Conservation (phyloP, 2,329 filamentous ascomycete species). For the Penicillium sp. region DNA sequence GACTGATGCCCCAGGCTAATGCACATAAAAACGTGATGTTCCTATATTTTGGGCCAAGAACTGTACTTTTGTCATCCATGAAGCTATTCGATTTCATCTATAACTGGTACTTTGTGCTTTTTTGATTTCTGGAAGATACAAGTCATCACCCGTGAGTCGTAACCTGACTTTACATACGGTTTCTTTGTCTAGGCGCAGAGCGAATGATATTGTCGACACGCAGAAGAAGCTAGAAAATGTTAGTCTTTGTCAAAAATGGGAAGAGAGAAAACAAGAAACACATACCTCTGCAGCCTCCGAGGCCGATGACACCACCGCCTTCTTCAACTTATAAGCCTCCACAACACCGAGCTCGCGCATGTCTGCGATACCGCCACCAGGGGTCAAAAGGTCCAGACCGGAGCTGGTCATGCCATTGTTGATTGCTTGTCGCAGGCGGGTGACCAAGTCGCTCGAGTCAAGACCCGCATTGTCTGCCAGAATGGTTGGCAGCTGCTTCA, state of each 20-base stretch:
- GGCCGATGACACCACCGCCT: conserved; percentile 93
- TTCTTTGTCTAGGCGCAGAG: conserved; percentile 79
- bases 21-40: too few species aligned
- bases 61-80: background rate
- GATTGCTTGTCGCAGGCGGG: conserved; percentile 86
- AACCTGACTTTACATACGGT: conserved; percentile 62
- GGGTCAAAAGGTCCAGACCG: conserved; percentile 82
- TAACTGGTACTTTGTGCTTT: conserved; percentile 1
- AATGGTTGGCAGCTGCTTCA: conserved; percentile 93
- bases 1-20: too few species aligned
- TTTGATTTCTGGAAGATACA: conserved; percentile 1
- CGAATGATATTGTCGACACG: conserved; percentile 98
- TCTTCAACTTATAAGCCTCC: conserved; percentile 98
- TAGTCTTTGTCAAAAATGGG: background rate
- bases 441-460: conserved; percentile 91
- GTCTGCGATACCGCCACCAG: conserved; percentile 88
- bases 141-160: conserved; percentile 17
- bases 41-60: background rate
- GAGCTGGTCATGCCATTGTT: conserved; percentile 94
- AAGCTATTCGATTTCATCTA: background rate
- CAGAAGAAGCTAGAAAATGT: conserved; percentile 66
- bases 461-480: conserved; percentile 96
- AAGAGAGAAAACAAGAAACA: background rate
- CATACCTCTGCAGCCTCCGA: conserved; percentile 94
- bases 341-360: conserved; percentile 96